Evolutionary conservation across 2,329 filamentous ascomycete species (phyloP).

Genomic region (Aspergillus versicolor): DNA sequence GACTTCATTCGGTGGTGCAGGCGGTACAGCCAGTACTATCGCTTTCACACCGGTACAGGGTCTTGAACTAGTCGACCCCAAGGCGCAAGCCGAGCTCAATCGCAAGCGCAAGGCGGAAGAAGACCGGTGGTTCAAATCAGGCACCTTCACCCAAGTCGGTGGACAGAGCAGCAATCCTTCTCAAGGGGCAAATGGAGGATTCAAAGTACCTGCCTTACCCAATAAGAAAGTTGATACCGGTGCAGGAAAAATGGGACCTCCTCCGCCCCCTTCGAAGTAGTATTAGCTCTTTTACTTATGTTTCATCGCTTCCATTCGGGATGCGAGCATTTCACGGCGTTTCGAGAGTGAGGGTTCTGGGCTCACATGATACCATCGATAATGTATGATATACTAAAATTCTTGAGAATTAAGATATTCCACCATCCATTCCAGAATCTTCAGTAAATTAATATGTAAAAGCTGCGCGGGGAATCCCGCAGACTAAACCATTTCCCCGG

Average conservation of each 20-base stretch:
- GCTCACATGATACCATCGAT: constrained; percentile 27
- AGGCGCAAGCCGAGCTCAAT: constrained; percentile 80
- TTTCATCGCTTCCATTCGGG: constrained; percentile 13
- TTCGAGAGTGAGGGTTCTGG: constrained; percentile 13
- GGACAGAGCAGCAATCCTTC: constrained; percentile 25
- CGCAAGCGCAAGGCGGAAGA: constrained; percentile 92
- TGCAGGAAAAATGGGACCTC: constrained; percentile 54
- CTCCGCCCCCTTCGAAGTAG: constrained; percentile 33
- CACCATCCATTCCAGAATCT: neutral
- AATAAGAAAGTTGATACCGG: constrained; percentile 72
- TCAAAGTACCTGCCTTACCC: constrained; percentile 80
- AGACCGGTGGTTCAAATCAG: constrained; percentile 94
- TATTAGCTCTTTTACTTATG: constrained; percentile 9
- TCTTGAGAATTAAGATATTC: neutral
- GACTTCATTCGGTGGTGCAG: constrained; percentile 60
- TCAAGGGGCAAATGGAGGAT: constrained; percentile 58
- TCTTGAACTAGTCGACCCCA: constrained; percentile 91
- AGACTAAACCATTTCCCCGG: neutral
- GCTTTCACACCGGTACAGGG: constrained; percentile 95
- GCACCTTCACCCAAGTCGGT: constrained; percentile 90
- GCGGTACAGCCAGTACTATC: constrained; percentile 79
- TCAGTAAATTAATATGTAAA: neutral
- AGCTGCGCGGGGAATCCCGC: neutral
- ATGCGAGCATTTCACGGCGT: constrained; percentile 19
- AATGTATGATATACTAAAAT: constrained; percentile 15